Percentiles rank a stretch among this genome's conserved stretches.
These are phyloP conservation scores for Chlorella sp. DNA, from an alignment of 139 green algal species.

Conservation along the genomic window DNA sequence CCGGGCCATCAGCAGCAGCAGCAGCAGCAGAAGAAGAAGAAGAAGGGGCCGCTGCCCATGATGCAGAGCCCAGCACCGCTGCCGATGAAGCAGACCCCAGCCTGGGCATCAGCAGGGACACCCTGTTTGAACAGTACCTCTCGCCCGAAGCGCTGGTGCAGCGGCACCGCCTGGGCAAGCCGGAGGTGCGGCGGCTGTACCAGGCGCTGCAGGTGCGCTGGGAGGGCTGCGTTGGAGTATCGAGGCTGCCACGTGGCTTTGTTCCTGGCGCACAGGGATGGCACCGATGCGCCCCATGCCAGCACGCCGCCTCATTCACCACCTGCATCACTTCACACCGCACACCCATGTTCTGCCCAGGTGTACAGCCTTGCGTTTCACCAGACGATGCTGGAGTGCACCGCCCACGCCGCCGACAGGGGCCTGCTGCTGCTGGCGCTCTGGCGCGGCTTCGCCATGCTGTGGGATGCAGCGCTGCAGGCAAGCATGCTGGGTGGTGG, in stretches of 20 bases:
- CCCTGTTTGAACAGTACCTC: background rate
- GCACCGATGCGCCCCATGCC: too few relatives aligned
- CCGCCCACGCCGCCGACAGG: background rate
- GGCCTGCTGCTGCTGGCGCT: conserved; percentile 1
- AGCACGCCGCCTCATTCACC: too few relatives aligned
- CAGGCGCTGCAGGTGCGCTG: conserved; percentile 9
- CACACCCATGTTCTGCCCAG: background rate
- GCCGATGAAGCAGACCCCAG: background rate
- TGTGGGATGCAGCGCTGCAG: conserved; percentile 31
- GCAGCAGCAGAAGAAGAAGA: too few relatives aligned
- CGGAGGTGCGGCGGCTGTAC: conserved; percentile 11
- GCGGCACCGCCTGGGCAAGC: conserved; percentile 13
- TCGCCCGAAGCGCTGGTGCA: conserved; percentile 17
- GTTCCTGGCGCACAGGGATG: too few relatives aligned
- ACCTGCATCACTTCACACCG: background rate
- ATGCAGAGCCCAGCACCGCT: background rate
- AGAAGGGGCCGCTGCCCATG: too few relatives aligned
- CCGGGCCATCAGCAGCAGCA: too few relatives aligned
- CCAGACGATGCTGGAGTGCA: background rate
- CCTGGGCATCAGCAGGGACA: background rate
- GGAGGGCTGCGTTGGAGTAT: too few relatives aligned
- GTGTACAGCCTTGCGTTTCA: conserved; percentile 29
- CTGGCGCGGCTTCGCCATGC: conserved; percentile 20
- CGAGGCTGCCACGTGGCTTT: too few relatives aligned
- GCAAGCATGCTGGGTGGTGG: background rate